phyloP scores from a whole-genome alignment of 23 red algal genomes.

The Cyanidium caldarium region DNA sequence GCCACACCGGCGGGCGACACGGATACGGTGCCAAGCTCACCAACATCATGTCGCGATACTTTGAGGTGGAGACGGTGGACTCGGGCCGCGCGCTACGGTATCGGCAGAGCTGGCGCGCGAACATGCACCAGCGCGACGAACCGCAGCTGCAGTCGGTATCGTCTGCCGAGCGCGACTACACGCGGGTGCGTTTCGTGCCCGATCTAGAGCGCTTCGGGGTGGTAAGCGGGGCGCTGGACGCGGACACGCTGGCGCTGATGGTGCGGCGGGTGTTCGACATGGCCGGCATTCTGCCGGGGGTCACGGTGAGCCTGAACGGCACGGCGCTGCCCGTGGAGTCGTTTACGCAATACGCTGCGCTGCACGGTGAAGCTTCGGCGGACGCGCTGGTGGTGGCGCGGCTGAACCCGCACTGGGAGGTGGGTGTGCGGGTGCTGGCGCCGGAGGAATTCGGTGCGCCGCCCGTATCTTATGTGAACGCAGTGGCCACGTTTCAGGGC shows the following conservation, averaged over 20 bases:
- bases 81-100: constrained; percentile 31
- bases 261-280: constrained; percentile 79
- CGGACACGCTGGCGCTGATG: constrained; percentile 60
- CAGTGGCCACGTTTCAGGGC: constrained; percentile 10
- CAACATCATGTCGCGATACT: constrained; percentile 89
- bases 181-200: constrained; percentile 64
- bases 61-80: constrained; percentile 85
- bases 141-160: neutral
- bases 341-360: constrained; percentile 80
- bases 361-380: constrained; percentile 24
- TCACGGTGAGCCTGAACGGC: constrained; percentile 75
- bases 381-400: constrained; percentile 10
- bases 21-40: constrained; percentile 97
- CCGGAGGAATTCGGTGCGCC: constrained; percentile 1
- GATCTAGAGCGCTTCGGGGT: constrained; percentile 76
- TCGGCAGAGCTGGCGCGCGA: constrained; percentile 21
- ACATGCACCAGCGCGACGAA: neutral
- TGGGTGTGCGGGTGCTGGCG: neutral
- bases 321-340: constrained; percentile 26
- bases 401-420: constrained; percentile 8
- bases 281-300: constrained; percentile 45
- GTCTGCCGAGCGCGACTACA: constrained; percentile 37
- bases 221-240: constrained; percentile 31
- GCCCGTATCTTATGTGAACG: constrained; percentile 17
- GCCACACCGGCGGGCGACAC: constrained; percentile 82